These are phyloP conservation scores for Candida golubevii DNA, from an alignment of 805 yeast species.

Conservation along the genomic window DNA sequence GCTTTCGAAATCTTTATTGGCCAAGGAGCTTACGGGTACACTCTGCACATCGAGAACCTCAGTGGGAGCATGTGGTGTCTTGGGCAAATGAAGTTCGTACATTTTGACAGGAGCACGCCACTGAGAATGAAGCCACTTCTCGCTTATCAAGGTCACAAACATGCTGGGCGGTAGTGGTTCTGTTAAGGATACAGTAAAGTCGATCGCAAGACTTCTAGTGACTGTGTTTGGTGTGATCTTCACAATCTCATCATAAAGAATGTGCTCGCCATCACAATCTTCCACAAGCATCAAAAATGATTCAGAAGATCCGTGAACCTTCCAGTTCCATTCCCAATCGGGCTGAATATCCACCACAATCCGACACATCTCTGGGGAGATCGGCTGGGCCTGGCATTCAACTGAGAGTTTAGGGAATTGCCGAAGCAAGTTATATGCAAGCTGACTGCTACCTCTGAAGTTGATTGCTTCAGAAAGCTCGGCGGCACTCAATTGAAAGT, in stretches of 20 bases:
- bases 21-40: constrained; percentile 46
- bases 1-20: constrained; percentile 43
- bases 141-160: constrained; percentile 69
- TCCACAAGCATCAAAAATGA: constrained; percentile 70
- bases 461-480: constrained; percentile 81
- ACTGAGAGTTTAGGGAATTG: constrained; percentile 70
- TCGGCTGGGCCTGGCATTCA: constrained; percentile 65
- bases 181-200: constrained; percentile 56
- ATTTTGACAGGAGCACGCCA: constrained; percentile 57
- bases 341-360: constrained; percentile 68
- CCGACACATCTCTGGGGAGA: constrained; percentile 63
- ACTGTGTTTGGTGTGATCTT: constrained; percentile 47
- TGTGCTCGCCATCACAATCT: constrained; percentile 75
- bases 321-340: constrained; percentile 71
- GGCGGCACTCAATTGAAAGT: constrained; percentile 64
- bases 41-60: constrained; percentile 49
- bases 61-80: constrained; percentile 60
- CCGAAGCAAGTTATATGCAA: constrained; percentile 53
- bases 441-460: constrained; percentile 60
- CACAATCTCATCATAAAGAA: constrained; percentile 57
- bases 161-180: constrained; percentile 53
- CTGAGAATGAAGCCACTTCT: constrained; percentile 80
- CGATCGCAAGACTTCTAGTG: constrained; percentile 53
- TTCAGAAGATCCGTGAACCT: constrained; percentile 61
- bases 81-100: constrained; percentile 51